Conservation (phyloP, 148 eudicot species). For the Selenicereus undatus region DNA sequence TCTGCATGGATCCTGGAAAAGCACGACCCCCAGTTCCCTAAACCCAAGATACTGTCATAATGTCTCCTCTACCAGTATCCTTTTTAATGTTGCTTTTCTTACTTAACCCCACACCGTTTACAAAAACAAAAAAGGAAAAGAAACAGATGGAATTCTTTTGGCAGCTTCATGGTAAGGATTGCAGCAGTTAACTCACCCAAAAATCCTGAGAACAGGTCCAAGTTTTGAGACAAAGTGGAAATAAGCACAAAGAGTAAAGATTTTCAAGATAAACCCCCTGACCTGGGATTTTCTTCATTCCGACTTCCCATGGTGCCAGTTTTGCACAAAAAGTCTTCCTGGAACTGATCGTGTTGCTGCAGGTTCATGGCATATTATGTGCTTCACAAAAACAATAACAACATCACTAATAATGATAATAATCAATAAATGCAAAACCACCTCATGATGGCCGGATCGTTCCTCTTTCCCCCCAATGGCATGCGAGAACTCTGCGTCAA, state of each 20-base stretch:
- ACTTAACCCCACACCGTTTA: neutral
- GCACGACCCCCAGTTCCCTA: no score
- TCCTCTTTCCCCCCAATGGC: constrained; percentile 38
- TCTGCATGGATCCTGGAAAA: no score
- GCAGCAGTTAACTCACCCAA: neutral
- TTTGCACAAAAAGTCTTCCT: constrained; percentile 22
- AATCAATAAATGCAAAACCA: constrained; percentile 4
- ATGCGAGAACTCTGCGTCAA: constrained; percentile 40
- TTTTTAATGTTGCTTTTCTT: no score
- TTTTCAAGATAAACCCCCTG: constrained; percentile 34
- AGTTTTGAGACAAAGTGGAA: neutral
- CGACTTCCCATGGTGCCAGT: constrained; percentile 18
- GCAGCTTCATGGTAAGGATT: neutral
- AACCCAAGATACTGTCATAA: no score
- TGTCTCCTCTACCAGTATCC: neutral
- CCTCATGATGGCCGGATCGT: constrained; percentile 34
- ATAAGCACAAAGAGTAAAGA: neutral
- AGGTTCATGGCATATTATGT: constrained; percentile 14
- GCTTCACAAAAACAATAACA: neutral
- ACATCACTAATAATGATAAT: neutral
- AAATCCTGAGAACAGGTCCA: neutral
- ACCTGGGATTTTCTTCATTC: constrained; percentile 45
- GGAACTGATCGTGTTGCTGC: constrained; percentile 40
- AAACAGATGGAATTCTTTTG: neutral
- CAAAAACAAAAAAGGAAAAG: neutral